Evolutionary conservation across 2,329 filamentous ascomycete species (phyloP).

Genomic region (Zymoseptoria brevis): DNA sequence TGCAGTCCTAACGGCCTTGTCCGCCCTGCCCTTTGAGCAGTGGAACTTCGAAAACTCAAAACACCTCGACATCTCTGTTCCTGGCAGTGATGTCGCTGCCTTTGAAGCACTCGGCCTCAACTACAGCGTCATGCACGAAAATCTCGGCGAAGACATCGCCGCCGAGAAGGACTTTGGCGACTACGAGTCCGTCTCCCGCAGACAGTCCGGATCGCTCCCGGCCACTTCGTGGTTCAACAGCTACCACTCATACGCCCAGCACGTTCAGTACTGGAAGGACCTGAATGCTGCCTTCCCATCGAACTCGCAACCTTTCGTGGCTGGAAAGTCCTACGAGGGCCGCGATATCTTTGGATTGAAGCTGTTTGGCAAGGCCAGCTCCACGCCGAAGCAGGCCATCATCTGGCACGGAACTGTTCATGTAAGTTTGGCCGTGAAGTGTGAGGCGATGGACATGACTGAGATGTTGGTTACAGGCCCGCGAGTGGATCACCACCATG

Average conservation of each 20-base stretch:
- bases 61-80: constrained; percentile 14
- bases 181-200: constrained; percentile 6
- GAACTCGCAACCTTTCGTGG: constrained; percentile 18
- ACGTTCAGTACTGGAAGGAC: constrained; percentile 19
- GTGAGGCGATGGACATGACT: constrained; percentile 18
- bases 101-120: constrained; percentile 15
- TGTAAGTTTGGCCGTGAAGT: constrained; percentile 3
- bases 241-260: constrained; percentile 21
- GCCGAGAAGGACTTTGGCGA: constrained; percentile 7
- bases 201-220: constrained; percentile 11
- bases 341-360: constrained; percentile 19
- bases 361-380: constrained; percentile 18
- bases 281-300: constrained; percentile 15
- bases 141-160: constrained; percentile 16
- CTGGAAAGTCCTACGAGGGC: constrained; percentile 16
- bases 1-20: constrained; percentile 7
- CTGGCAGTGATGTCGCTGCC: constrained; percentile 5
- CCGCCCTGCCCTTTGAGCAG: constrained; percentile 10
- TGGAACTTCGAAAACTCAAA: constrained; percentile 11
- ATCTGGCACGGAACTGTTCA: constrained; percentile 20
- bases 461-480: constrained; percentile 16
- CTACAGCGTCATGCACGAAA: constrained; percentile 14
- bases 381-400: constrained; percentile 14
- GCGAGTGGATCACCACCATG: constrained; percentile 23
- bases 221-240: constrained; percentile 17